Percentiles rank a stretch among this genome's conserved stretches.
phyloP scores from a whole-genome alignment of 306 rosid genomes.

The Carpinus viminea region DNA sequence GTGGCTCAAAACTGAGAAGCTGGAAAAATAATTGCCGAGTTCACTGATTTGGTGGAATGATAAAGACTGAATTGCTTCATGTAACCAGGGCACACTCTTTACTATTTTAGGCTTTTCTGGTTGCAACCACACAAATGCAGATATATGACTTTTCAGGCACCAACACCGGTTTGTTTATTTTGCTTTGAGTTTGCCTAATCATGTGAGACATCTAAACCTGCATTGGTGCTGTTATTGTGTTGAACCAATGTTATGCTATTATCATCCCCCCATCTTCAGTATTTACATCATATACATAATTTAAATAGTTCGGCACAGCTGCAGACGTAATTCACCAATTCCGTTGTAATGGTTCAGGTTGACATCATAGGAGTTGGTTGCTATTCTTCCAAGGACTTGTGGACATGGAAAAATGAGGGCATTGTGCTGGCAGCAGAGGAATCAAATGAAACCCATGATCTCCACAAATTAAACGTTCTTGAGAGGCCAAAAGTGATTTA shows the following conservation, averaged over 20 bases:
- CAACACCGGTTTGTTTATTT: not conserved
- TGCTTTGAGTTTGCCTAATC: not conserved
- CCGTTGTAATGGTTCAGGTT: constrained; percentile 47
- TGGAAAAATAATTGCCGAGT: not conserved
- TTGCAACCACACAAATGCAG: not conserved
- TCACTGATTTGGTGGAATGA: not conserved
- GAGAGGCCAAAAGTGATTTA: constrained; percentile 96
- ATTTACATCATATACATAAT: not conserved
- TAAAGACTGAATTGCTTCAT: not conserved
- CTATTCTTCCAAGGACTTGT: constrained; percentile 92
- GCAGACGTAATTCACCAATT: not conserved
- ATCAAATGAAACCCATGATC: constrained; percentile 83
- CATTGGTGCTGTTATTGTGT: constrained; percentile 4
- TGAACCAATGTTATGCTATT: constrained; percentile 15
- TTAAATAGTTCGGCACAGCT: constrained; percentile 3
- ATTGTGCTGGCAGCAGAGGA: constrained; percentile 84
- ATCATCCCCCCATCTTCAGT: constrained; percentile 16
- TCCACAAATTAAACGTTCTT: constrained; percentile 82
- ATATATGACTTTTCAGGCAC: not conserved
- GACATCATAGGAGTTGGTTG: constrained; percentile 97
- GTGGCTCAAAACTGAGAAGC: not conserved
- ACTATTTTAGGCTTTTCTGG: not conserved
- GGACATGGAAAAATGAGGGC: constrained; percentile 98
- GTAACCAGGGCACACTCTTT: not conserved
- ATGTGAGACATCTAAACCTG: not conserved